These are phyloP conservation scores for Zygosaccharomyces kombuchaensis DNA, from an alignment of 805 yeast genomes.

Conservation along the genomic window DNA sequence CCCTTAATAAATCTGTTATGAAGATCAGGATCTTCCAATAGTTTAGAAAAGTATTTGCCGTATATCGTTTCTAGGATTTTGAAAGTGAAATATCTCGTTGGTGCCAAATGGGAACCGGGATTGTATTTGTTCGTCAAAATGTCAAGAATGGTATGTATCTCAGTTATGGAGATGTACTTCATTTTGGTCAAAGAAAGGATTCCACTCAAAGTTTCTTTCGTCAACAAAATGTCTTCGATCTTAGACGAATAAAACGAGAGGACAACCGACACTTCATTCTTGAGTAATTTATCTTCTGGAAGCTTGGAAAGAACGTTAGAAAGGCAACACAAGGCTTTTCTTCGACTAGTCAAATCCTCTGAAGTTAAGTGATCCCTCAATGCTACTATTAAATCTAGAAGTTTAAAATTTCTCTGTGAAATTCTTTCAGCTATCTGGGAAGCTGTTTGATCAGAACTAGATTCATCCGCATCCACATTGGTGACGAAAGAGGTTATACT, in stretches of 20 bases:
- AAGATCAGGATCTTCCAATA: slow-evolving; percentile 19
- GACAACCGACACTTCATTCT: slow-evolving; percentile 39
- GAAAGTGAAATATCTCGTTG: slow-evolving; percentile 58
- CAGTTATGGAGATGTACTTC: slow-evolving; percentile 43
- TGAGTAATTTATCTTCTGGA: slow-evolving; percentile 29
- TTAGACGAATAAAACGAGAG: slow-evolving; percentile 58
- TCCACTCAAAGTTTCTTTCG: slow-evolving; percentile 51
- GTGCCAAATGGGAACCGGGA: slow-evolving; percentile 56
- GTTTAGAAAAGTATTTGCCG: slow-evolving; percentile 25
- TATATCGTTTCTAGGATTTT: slow-evolving; percentile 41
- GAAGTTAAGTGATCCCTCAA: slow-evolving; percentile 63
- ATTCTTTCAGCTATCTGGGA: slow-evolving; percentile 29
- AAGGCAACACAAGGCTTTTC: slow-evolving; percentile 45
- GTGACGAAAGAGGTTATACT: slow-evolving; percentile 36
- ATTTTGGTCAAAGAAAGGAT: slow-evolving; percentile 47
- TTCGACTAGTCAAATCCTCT: slow-evolving; percentile 49
- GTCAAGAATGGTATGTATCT: slow-evolving; percentile 38
- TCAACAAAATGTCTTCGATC: slow-evolving; percentile 57
- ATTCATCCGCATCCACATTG: slow-evolving; percentile 36
- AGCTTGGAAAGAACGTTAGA: slow-evolving; percentile 37
- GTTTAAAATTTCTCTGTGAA: slow-evolving; percentile 26
- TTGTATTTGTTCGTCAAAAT: slow-evolving; percentile 42
- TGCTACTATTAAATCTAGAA: slow-evolving; percentile 51
- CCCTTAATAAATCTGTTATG: slow-evolving; percentile 47
- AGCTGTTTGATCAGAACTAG: slow-evolving; percentile 30